phyloP scores from a whole-genome alignment of 129 eudicot genomes.

The Pulicaria dysenterica region DNA sequence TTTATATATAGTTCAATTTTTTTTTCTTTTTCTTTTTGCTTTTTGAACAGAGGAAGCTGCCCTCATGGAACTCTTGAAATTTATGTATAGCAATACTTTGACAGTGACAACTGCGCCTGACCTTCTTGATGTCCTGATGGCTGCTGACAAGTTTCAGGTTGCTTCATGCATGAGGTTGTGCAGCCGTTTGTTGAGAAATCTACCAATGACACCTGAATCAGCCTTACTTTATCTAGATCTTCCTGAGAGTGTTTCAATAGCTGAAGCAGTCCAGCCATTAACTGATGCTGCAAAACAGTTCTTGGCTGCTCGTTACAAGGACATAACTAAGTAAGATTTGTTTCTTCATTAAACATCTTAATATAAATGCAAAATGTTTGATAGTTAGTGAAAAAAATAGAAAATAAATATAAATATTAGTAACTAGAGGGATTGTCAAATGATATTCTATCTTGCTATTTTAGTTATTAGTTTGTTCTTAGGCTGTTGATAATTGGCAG shows the following conservation, averaged over 20 bases:
- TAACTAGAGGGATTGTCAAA: background rate
- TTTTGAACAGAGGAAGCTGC: slow-evolving; percentile 84
- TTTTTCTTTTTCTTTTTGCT: slow-evolving; percentile 6
- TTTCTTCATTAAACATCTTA: background rate
- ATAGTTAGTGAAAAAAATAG: background rate
- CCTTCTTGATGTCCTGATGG: slow-evolving; percentile 76
- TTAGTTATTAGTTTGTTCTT: background rate
- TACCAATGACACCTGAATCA: slow-evolving; percentile 77
- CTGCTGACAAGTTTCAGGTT: slow-evolving; percentile 90
- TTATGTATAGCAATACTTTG: slow-evolving; percentile 70
- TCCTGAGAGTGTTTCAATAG: slow-evolving; percentile 59
- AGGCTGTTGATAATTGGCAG: slow-evolving; percentile 29
- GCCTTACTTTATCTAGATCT: slow-evolving; percentile 85
- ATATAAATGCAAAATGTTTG: slow-evolving; percentile 2
- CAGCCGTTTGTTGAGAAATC: slow-evolving; percentile 46
- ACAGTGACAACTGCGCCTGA: slow-evolving; percentile 52
- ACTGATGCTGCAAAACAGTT: slow-evolving; percentile 69
- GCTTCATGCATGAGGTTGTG: slow-evolving; percentile 90
- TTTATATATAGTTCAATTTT: background rate
- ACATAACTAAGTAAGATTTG: slow-evolving; percentile 70
- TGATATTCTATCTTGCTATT: background rate
- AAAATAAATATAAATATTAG: background rate
- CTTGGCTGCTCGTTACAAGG: slow-evolving; percentile 68
- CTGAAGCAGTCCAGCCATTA: slow-evolving; percentile 77
- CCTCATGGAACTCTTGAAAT: slow-evolving; percentile 78